A percentile compares a stretch with the other conserved stretches of the same genome.
Evolutionary conservation across 768 basidiomycete species (phyloP).

Genomic region (Filobasidium wieringae): DNA sequence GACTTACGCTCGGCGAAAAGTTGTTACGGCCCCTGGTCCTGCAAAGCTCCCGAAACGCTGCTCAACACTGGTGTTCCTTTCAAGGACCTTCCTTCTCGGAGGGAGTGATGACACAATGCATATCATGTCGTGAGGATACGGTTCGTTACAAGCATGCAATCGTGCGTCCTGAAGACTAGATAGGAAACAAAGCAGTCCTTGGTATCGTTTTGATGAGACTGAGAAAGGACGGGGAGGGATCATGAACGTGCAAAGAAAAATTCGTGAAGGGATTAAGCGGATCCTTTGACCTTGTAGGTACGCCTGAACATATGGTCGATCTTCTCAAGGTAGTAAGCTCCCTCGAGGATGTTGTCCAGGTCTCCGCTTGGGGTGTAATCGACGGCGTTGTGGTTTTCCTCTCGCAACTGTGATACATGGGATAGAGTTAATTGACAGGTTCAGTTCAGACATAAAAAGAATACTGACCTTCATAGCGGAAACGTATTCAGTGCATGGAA

Average conservation of each 20-base stretch:
- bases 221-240: background rate
- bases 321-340: conserved; percentile 79
- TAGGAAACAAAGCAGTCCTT: too few species aligned
- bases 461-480: conserved; percentile 50
- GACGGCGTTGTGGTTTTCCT: conserved; percentile 87
- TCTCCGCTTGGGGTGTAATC: conserved; percentile 75
- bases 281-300: conserved; percentile 52
- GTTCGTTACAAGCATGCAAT: too few species aligned
- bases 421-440: conserved; percentile 7
- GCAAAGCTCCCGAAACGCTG: too few species aligned
- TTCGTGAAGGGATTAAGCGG: background rate
- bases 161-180: too few species aligned
- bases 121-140: too few species aligned
- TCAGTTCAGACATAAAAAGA: background rate
- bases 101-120: too few species aligned
- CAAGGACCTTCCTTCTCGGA: too few species aligned
- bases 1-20: too few species aligned
- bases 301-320: conserved; percentile 86
- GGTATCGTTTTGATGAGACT: too few species aligned
- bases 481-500: conserved; percentile 83
- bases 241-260: too few species aligned
- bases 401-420: conserved; percentile 58
- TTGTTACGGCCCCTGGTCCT: too few species aligned
- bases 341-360: conserved; percentile 85
- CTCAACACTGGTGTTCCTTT: too few species aligned